Percentiles rank a stretch among this genome's conserved stretches.
phyloP scores from a whole-genome alignment of 768 basidiomycete species.

The Mrakia gelida region DNA sequence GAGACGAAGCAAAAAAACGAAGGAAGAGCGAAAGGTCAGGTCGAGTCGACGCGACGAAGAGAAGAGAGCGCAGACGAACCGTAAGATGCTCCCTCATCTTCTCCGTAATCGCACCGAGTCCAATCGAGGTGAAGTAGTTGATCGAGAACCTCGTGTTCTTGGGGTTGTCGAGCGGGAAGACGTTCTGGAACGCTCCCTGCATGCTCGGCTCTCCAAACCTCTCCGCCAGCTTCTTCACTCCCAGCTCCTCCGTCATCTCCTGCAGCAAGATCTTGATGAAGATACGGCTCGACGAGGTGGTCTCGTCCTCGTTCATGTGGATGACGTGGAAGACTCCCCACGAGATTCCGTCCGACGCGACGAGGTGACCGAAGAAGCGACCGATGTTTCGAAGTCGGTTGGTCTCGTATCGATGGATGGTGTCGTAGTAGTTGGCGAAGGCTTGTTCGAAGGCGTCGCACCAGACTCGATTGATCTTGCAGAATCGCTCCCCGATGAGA shows the following conservation, averaged over 20 bases:
- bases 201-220: slow-evolving; percentile 86
- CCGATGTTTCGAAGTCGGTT: slow-evolving; percentile 96
- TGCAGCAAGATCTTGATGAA: slow-evolving; percentile 95
- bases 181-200: slow-evolving; percentile 61
- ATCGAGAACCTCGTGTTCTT: slow-evolving; percentile 94
- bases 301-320: slow-evolving; percentile 95
- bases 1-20: neutral
- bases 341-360: slow-evolving; percentile 79
- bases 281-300: slow-evolving; percentile 91
- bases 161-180: slow-evolving; percentile 96
- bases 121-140: slow-evolving; percentile 97
- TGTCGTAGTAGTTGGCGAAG: slow-evolving; percentile 84
- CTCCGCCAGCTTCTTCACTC: slow-evolving; percentile 76
- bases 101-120: slow-evolving; percentile 83
- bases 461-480: slow-evolving; percentile 93
- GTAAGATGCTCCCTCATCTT: slow-evolving; percentile 95
- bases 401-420: slow-evolving; percentile 97
- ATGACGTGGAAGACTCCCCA: slow-evolving; percentile 81
- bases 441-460: slow-evolving; percentile 81
- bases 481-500: slow-evolving; percentile 90
- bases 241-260: slow-evolving; percentile 93
- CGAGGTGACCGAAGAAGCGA: slow-evolving; percentile 88
- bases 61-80: slow-evolving; percentile 49
- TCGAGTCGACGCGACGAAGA: neutral
- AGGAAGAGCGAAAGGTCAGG: neutral